These are phyloP conservation scores for Suhomyces sp. DNA, from an alignment of 805 yeast genomes.

Conservation along the genomic window DNA sequence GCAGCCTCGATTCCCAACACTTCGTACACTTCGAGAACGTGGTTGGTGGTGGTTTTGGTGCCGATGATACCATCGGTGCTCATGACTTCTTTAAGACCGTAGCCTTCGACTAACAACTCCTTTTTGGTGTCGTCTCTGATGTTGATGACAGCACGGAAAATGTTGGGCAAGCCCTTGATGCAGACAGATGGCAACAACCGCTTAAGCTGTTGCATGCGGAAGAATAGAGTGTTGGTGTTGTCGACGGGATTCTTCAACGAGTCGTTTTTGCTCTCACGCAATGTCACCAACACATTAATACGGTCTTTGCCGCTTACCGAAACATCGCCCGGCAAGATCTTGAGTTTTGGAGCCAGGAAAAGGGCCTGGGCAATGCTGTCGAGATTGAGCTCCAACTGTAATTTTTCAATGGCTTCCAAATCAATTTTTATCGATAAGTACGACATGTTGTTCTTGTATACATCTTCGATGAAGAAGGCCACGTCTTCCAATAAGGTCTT, in stretches of 20 bases:
- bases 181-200: conserved; percentile 83
- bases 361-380: conserved; percentile 86
- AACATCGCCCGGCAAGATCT: conserved; percentile 72
- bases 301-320: conserved; percentile 61
- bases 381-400: conserved; percentile 84
- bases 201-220: conserved; percentile 84
- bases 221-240: conserved; percentile 57
- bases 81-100: conserved; percentile 95
- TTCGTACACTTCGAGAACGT: conserved; percentile 80
- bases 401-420: conserved; percentile 74
- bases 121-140: conserved; percentile 81
- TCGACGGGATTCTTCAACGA: conserved; percentile 31
- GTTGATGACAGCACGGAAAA: conserved; percentile 94
- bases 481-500: conserved; percentile 86
- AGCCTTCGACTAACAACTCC: conserved; percentile 95
- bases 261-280: conserved; percentile 37
- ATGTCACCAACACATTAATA: conserved; percentile 60
- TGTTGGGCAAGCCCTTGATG: conserved; percentile 89
- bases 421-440: conserved; percentile 81
- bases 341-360: conserved; percentile 81
- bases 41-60: conserved; percentile 82
- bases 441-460: conserved; percentile 75
- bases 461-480: conserved; percentile 89
- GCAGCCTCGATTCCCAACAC: conserved; percentile 99
- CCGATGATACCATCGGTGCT: conserved; percentile 96